Evolutionary conservation across 2,329 filamentous ascomycete genomes (phyloP).

Genomic region (Epichloe amarillans): DNA sequence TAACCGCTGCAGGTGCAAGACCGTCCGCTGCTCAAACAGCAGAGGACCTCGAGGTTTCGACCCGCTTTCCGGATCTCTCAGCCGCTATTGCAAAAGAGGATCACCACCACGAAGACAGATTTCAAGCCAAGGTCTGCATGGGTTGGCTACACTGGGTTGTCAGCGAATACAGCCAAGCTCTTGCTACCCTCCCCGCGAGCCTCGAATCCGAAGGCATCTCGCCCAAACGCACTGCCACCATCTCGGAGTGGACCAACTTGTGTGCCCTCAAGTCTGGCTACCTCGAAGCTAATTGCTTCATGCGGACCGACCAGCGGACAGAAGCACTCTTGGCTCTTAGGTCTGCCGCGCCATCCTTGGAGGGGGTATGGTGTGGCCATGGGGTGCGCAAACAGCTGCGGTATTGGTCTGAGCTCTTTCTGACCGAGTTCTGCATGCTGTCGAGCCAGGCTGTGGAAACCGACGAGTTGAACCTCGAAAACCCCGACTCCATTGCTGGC

Average conservation of each 20-base stretch:
- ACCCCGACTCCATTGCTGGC: constrained; percentile 39
- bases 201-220: constrained; percentile 41
- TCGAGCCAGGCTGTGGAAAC: constrained; percentile 45
- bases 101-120: constrained; percentile 40
- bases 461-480: constrained; percentile 34
- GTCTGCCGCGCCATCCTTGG: constrained; percentile 50
- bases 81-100: constrained; percentile 46
- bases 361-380: constrained; percentile 35
- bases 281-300: constrained; percentile 54
- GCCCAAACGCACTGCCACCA: constrained; percentile 36
- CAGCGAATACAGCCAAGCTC: constrained; percentile 52
- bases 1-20: constrained; percentile 26
- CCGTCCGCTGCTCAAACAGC: constrained; percentile 28
- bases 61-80: constrained; percentile 36
- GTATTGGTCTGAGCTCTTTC: constrained; percentile 65
- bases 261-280: constrained; percentile 70
- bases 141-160: constrained; percentile 76
- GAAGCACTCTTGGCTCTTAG: constrained; percentile 56
- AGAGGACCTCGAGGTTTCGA: constrained; percentile 31
- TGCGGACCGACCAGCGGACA: constrained; percentile 31
- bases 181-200: constrained; percentile 48
- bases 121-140: constrained; percentile 72
- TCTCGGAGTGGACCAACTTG: constrained; percentile 67
- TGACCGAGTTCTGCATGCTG: constrained; percentile 63
- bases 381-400: constrained; percentile 51